These are phyloP conservation scores for Dysphania ambrosioides DNA, from an alignment of 148 eudicot genomes.

Conservation along the genomic window DNA sequence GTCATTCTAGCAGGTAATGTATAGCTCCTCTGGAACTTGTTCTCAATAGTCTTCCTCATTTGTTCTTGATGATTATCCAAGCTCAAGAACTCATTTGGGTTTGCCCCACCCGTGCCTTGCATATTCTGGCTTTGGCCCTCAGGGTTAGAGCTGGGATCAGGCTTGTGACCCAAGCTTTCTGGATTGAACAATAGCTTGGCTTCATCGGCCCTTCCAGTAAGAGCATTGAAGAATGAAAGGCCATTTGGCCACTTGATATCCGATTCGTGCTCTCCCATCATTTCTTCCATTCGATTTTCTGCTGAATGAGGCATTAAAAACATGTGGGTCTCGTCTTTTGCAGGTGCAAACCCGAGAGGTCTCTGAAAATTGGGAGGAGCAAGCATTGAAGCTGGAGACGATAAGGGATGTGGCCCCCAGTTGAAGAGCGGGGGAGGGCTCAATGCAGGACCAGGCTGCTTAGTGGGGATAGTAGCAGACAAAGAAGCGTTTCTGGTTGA, in stretches of 20 bases:
- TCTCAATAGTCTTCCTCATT: conserved; percentile 57
- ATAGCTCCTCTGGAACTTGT: conserved; percentile 81
- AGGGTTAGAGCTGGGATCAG: conserved; percentile 38
- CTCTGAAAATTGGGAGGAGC: conserved; percentile 56
- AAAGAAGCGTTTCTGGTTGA: conserved; percentile 52
- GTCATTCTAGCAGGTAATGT: conserved; percentile 82
- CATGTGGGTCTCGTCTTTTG: conserved; percentile 82
- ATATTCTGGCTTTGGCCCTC: conserved; percentile 42
- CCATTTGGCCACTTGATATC: conserved; percentile 96
- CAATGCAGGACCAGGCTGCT: conserved; percentile 48
- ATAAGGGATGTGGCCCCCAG: conserved; percentile 64
- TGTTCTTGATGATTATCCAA: conserved; percentile 56
- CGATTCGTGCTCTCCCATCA: conserved; percentile 65
- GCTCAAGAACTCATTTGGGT: conserved; percentile 71
- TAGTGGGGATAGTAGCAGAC: conserved; percentile 47
- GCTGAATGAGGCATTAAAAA: conserved; percentile 69
- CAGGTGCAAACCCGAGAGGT: conserved; percentile 50
- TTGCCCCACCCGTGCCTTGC: conserved; percentile 23
- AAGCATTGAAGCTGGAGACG: conserved; percentile 38
- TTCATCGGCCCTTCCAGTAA: conserved; percentile 72
- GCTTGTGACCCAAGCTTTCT: conserved; percentile 51
- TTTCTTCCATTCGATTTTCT: conserved; percentile 58
- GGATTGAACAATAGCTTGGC: conserved; percentile 66
- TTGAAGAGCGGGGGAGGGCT: conserved; percentile 67
- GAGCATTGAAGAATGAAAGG: conserved; percentile 67